Percentiles rank a stretch among this genome's conserved stretches.
These are phyloP conservation scores for Aspergillus cristatus DNA, from an alignment of 495 filamentous ascomycete species.

Conservation along the genomic window DNA sequence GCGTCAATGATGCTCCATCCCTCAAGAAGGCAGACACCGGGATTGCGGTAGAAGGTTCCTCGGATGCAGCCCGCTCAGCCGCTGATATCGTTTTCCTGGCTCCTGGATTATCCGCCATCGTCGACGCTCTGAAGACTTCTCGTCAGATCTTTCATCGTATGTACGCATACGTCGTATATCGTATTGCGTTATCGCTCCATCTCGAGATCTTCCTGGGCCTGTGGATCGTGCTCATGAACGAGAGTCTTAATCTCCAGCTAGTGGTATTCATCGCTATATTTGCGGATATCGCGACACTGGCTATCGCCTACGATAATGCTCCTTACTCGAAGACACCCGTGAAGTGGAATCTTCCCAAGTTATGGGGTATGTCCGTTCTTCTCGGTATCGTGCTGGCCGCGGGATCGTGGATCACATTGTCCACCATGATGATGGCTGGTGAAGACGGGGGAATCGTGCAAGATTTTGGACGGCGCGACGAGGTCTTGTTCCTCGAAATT, in stretches of 20 bases:
- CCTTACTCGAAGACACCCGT: conserved; percentile 79
- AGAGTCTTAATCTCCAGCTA: conserved; percentile 72
- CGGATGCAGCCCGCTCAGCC: conserved; percentile 84
- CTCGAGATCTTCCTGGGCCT: conserved; percentile 83
- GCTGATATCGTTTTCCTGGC: conserved; percentile 92
- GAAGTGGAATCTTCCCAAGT: conserved; percentile 88
- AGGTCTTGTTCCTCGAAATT: conserved; percentile 83
- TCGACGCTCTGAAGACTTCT: conserved; percentile 86
- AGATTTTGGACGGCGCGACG: conserved; percentile 73
- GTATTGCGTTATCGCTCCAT: conserved; percentile 86
- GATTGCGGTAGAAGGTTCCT: conserved; percentile 90
- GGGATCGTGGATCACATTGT: conserved; percentile 77
- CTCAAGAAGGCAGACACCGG: conserved; percentile 84
- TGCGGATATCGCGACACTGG: conserved; percentile 85
- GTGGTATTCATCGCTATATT: conserved; percentile 93
- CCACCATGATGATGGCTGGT: conserved; percentile 61
- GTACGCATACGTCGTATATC: conserved; percentile 95
- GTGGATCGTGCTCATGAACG: conserved; percentile 82
- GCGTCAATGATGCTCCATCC: conserved; percentile 94
- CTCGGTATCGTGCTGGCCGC: conserved; percentile 71
- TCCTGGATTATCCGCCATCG: conserved; percentile 85
- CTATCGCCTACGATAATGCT: conserved; percentile 90
- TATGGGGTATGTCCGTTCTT: conserved; percentile 84
- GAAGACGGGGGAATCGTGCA: conserved; percentile 73
- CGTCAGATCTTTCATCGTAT: conserved; percentile 96